phyloP scores from a whole-genome alignment of 2,329 filamentous ascomycete species.

The Pochonia chlamydosporia region DNA sequence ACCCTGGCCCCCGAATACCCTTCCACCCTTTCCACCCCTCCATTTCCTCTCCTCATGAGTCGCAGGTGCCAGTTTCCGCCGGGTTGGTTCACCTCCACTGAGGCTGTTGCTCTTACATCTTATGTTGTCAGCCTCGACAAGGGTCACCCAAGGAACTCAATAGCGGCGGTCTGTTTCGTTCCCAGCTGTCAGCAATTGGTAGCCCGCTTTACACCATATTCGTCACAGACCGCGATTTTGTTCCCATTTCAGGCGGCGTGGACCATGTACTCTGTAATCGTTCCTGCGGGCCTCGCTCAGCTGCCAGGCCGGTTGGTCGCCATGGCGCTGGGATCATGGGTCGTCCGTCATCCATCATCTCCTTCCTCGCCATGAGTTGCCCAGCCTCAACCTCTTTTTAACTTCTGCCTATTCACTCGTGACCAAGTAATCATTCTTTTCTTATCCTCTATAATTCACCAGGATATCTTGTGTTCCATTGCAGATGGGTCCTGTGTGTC shows the following conservation, averaged over 20 bases:
- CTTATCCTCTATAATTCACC: conserved; percentile 10
- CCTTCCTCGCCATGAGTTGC: conserved; percentile 3
- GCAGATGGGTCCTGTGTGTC: conserved; percentile 17
- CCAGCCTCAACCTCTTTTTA: conserved; percentile 1
- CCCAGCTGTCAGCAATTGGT: conserved; percentile 6
- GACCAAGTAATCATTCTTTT: conserved; percentile 8
- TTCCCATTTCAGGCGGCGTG: conserved; percentile 6
- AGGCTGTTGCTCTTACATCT: conserved; percentile 8
- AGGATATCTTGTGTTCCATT: conserved; percentile 13
- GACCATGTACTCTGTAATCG: conserved; percentile 2
- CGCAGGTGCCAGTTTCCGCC: conserved; percentile 7
- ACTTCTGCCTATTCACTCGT: conserved; percentile 4
- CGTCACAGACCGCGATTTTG: conserved; percentile 7
- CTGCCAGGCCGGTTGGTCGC: conserved; percentile 9
- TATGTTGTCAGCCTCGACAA: conserved; percentile 10
- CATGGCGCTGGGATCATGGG: conserved; percentile 7
- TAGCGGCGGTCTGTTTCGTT: not conserved
- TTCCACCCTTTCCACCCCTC: conserved; percentile 4
- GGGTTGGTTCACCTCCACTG: conserved; percentile 10
- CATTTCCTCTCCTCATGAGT: not conserved
- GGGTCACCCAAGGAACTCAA: conserved; percentile 5
- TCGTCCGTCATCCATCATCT: conserved; percentile 5
- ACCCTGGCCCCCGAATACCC: not conserved
- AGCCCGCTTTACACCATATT: conserved; percentile 6
- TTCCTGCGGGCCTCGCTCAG: conserved; percentile 8